Evolutionary conservation across 305 asterid species (phyloP).

Genomic region (Plantago coronopus): DNA sequence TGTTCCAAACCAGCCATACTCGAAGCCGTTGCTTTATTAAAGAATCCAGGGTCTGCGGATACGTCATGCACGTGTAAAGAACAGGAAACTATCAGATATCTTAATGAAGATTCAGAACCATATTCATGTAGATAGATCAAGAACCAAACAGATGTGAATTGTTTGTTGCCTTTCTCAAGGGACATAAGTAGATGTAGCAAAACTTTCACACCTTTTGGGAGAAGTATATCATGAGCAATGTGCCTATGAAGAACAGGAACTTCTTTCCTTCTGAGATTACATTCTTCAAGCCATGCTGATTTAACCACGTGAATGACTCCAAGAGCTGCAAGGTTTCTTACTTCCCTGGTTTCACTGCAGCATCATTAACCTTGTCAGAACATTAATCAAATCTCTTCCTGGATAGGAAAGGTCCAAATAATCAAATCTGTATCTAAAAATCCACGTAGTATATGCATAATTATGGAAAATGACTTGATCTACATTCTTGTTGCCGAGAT

Average conservation of each 20-base stretch:
- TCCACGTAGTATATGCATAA: constrained; percentile 15
- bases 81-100: constrained; percentile 17
- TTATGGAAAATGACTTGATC: constrained; percentile 18
- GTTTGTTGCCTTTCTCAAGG: background rate
- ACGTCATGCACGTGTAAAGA: constrained; percentile 16
- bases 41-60: constrained; percentile 47
- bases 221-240: constrained; percentile 80
- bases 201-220: constrained; percentile 66
- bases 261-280: constrained; percentile 66
- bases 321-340: constrained; percentile 69
- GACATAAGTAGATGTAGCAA: constrained; percentile 7
- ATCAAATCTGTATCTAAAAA: background rate
- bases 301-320: constrained; percentile 77
- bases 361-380: constrained; percentile 26
- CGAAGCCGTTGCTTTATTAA: constrained; percentile 37
- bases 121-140: constrained; percentile 7
- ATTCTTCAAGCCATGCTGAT: constrained; percentile 86
- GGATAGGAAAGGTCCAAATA: constrained; percentile 6
- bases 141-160: constrained; percentile 18
- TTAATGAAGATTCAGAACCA: constrained; percentile 23
- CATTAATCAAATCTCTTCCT: constrained; percentile 21
- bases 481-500: constrained; percentile 15
- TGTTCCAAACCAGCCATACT: constrained; percentile 36
- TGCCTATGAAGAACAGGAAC: constrained; percentile 72
- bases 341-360: constrained; percentile 83